These are phyloP conservation scores for Entoloma clypeatum DNA, from an alignment of 1,284 basidiomycete species.

Conservation along the genomic window DNA sequence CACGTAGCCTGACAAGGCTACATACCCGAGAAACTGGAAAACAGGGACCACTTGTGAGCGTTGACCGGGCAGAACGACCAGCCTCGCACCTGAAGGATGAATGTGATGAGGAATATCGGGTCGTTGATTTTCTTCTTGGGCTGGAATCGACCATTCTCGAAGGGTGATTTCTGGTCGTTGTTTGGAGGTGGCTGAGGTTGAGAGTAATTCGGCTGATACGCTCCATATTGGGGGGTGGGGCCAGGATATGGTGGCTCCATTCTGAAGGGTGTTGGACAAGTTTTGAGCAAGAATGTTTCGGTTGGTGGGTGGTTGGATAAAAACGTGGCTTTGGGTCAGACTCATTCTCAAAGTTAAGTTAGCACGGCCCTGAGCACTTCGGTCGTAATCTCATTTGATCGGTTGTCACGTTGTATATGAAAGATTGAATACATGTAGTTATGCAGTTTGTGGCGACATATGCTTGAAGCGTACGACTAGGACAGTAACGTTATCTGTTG, in stretches of 20 bases:
- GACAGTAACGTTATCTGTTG: constrained; percentile 89
- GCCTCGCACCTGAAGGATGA: constrained; percentile 55
- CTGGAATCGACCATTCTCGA: constrained; percentile 63
- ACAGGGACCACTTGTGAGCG: not conserved
- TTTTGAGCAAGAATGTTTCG: too few species aligned
- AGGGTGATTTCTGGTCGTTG: constrained; percentile 50
- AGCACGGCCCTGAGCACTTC: too few species aligned
- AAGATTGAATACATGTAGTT: too few species aligned
- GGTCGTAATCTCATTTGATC: too few species aligned
- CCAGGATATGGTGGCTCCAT: constrained; percentile 31
- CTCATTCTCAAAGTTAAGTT: too few species aligned
- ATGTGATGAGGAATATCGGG: constrained; percentile 66
- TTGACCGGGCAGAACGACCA: not conserved
- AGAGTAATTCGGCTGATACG: constrained; percentile 21
- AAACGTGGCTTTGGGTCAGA: too few species aligned
- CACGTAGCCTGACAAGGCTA: constrained; percentile 62
- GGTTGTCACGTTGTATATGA: too few species aligned
- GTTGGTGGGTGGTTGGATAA: too few species aligned
- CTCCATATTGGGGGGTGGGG: constrained; percentile 33
- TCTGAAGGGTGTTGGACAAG: too few species aligned
- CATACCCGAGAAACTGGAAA: constrained; percentile 60
- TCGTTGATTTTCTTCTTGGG: constrained; percentile 72
- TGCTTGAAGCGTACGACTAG: constrained; percentile 72
- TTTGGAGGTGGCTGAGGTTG: constrained; percentile 19
- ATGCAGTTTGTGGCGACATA: constrained; percentile 20